phyloP scores from a whole-genome alignment of 2,329 filamentous ascomycete species.

The Alternaria triticina region DNA sequence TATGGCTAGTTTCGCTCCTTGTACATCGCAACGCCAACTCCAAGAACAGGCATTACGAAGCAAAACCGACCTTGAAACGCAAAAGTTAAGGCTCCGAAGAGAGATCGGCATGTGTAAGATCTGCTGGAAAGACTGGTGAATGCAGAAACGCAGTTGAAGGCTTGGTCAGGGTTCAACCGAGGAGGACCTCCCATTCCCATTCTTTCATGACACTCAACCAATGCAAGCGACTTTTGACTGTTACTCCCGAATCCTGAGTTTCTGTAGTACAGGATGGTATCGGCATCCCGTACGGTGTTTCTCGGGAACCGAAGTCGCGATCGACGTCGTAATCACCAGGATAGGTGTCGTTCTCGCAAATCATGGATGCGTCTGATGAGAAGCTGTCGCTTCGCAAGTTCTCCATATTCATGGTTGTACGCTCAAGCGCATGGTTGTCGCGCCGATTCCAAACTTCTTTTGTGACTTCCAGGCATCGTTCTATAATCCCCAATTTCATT shows the following conservation, averaged over 20 bases:
- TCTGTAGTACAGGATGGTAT: slow-evolving; percentile 25
- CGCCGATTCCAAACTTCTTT: slow-evolving; percentile 71
- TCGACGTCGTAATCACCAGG: slow-evolving; percentile 23
- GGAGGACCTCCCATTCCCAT: slow-evolving; percentile 67
- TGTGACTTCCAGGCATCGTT: slow-evolving; percentile 68
- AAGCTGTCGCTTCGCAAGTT: slow-evolving; percentile 12
- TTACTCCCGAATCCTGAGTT: slow-evolving; percentile 64
- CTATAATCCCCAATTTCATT: slow-evolving; percentile 71
- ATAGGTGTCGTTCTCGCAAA: slow-evolving; percentile 30
- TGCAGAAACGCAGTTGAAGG: background rate
- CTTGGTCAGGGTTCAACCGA: slow-evolving; percentile 20
- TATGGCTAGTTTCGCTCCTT: background rate
- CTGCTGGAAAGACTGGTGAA: background rate
- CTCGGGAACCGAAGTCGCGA: slow-evolving; percentile 28
- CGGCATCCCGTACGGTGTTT: background rate
- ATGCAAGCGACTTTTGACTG: slow-evolving; percentile 69
- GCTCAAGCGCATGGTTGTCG: slow-evolving; percentile 58
- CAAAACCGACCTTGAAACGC: background rate
- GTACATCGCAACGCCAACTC: background rate
- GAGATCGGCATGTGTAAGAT: background rate
- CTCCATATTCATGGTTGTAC: slow-evolving; percentile 9
- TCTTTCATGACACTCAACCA: slow-evolving; percentile 76
- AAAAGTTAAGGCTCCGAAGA: background rate
- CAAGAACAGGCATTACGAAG: background rate
- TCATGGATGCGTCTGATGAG: slow-evolving; percentile 19